Evolutionary conservation across 1,284 basidiomycete genomes (phyloP).

Genomic region (Trichosporon coremiiforme): DNA sequence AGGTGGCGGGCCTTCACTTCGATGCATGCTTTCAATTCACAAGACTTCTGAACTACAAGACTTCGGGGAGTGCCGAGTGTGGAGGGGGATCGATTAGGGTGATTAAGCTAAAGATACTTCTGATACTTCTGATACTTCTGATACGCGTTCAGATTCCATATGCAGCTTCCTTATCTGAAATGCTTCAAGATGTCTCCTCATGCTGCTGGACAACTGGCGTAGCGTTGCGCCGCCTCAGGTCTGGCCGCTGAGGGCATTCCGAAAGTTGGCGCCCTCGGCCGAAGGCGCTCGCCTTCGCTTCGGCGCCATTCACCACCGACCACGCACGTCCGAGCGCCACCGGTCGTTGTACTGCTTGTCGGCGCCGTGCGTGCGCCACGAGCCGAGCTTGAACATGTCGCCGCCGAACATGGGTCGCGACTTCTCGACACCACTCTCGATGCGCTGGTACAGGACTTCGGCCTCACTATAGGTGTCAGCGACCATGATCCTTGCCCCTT

Average conservation of each 20-base stretch:
- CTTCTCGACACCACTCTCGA: constrained; percentile 20
- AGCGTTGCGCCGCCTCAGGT: no score
- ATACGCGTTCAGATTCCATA: neutral
- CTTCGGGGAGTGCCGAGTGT: no score
- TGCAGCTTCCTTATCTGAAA: neutral
- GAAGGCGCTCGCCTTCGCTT: no score
- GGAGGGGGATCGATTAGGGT: no score
- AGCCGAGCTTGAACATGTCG: constrained; percentile 40
- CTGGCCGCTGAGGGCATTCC: no score
- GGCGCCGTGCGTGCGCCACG: constrained; percentile 33
- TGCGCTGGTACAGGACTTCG: constrained; percentile 23
- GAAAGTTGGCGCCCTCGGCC: no score
- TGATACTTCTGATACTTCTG: no score
- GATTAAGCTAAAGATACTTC: no score
- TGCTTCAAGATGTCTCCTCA: no score
- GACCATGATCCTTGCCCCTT: no score
- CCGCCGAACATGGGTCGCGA: constrained; percentile 34
- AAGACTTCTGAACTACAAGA: constrained; percentile 1
- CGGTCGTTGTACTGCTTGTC: constrained; percentile 27
- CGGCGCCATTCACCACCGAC: constrained; percentile 28
- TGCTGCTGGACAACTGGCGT: no score
- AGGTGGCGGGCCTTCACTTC: no score
- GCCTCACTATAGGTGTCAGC: constrained; percentile 21
- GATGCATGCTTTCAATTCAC: neutral
- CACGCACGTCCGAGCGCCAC: constrained; percentile 30